Base-by-base conservation (phyloP, 2,329 filamentous ascomycete species). In the Trichoderma gracile region DNA sequence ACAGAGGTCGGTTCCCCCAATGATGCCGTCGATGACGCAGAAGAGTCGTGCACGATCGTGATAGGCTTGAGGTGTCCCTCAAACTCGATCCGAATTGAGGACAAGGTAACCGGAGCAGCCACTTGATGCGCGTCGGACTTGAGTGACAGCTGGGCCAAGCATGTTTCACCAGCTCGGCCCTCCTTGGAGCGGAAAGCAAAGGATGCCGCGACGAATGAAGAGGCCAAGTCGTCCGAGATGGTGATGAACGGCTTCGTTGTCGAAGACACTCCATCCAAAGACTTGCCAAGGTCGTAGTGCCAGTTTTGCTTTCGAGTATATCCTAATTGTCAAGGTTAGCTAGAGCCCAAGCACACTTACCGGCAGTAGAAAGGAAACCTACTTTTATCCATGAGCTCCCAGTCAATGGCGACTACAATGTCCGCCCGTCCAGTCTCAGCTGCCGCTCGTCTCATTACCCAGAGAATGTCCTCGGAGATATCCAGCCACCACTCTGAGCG, bases 331-430 rank as follows among this genome's bases (percentile, higher is more conserved):
- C 56, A 9, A 15, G 9, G 9, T 63, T 38, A 52, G 40, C 50
- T 10, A 33, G 8, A 21, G 25, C n/a, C 49, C 59, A 40, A 15
- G 9, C 40, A 25, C 27, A 21, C 27, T 38, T 23, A n/a, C 25
- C 17, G 19, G 6, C n/a, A 15, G 2, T 5, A 15, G 27, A 25
- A 2, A 30, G 33, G 6, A 15, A 4, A 78, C 84, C 73, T 76
- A 87, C 86, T 79, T 50, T 75, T 81, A 65, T 85, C 80, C 73
- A 89, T 78, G 50, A 90, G 77, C 71, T 89, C 87, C 84, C 88
- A 89, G 70, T 89, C 86, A 57, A 88, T 82, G 30, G 85, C 80
- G 42, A 89, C 75, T 9, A 89, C 79, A 33, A 88, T 76, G 59
- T 84, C 82, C 9, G 80, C 81, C 59, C 84, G 81, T 8, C 81